These are phyloP conservation scores for Vitis hybrid DNA, from an alignment of 177 flowering plant genomes.

Conservation along the genomic window DNA sequence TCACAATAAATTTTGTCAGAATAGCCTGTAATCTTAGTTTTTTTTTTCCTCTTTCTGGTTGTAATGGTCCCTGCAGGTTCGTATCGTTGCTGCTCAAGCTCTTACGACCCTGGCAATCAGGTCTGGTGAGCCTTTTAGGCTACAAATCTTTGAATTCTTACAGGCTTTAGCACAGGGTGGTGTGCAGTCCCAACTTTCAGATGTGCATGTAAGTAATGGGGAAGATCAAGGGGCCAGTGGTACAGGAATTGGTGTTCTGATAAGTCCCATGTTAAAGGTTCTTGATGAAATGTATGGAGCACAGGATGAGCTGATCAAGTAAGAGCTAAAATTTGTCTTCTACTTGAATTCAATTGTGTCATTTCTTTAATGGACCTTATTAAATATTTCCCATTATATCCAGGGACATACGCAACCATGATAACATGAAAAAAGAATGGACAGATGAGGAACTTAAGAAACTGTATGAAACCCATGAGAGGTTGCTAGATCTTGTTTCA, in stretches of 20 bases:
- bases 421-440: slow-evolving; percentile 96
- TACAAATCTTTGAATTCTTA: slow-evolving; percentile 95
- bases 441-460: slow-evolving; percentile 96
- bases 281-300: slow-evolving; percentile 96
- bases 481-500: slow-evolving; percentile 88
- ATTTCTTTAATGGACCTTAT: background rate
- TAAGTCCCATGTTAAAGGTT: slow-evolving; percentile 93
- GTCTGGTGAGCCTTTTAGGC: slow-evolving; percentile 98
- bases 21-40: background rate
- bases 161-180: slow-evolving; percentile 93
- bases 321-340: slow-evolving; percentile 20
- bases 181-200: slow-evolving; percentile 91
- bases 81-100: slow-evolving; percentile 95
- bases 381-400: slow-evolving; percentile 6
- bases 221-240: slow-evolving; percentile 99
- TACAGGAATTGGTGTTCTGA: slow-evolving; percentile 89
- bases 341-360: slow-evolving; percentile 1
- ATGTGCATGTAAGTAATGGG: slow-evolving; percentile 91
- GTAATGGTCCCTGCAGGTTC: slow-evolving; percentile 53
- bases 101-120: slow-evolving; percentile 93
- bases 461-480: slow-evolving; percentile 95
- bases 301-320: slow-evolving; percentile 95
- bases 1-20: too few species aligned
- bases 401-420: slow-evolving; percentile 96
- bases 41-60: background rate